Percentiles rank a stretch among this genome's conserved stretches.
These are phyloP conservation scores for Diaporthe velutina DNA, from an alignment of 2,329 filamentous ascomycete species.

Conservation along the genomic window DNA sequence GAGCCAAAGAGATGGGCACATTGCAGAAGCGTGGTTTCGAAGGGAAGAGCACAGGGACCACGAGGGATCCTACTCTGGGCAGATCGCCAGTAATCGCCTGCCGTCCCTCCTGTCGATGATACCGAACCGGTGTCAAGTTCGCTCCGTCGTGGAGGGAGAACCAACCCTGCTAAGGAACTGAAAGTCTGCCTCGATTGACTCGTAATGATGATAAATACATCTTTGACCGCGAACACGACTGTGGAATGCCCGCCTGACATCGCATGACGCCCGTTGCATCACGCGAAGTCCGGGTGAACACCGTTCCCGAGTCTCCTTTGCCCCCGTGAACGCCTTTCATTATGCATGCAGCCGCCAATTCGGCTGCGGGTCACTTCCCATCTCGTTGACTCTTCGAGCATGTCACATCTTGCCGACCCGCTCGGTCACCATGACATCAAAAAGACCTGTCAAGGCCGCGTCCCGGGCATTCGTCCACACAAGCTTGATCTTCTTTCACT, in stretches of 20 bases:
- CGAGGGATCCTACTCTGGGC: neutral
- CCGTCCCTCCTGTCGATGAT: slow-evolving; percentile 27
- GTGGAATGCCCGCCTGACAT: neutral
- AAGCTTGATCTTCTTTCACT: neutral
- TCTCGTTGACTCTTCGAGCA: neutral
- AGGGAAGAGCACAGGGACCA: neutral
- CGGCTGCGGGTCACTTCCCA: neutral
- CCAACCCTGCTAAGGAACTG: slow-evolving; percentile 2
- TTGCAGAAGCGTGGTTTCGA: slow-evolving; percentile 20
- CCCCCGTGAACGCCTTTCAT: slow-evolving; percentile 39
- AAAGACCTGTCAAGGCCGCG: neutral
- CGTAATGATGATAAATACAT: slow-evolving; percentile 37
- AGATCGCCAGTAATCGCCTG: slow-evolving; percentile 11
- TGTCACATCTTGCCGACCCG: slow-evolving; percentile 3
- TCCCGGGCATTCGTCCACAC: neutral
- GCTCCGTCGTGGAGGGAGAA: neutral
- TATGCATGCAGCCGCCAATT: slow-evolving; percentile 35
- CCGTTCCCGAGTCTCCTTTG: slow-evolving; percentile 23
- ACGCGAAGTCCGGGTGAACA: slow-evolving; percentile 14
- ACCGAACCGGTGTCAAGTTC: slow-evolving; percentile 30
- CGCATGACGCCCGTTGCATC: slow-evolving; percentile 29
- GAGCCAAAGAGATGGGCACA: neutral
- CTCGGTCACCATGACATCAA: slow-evolving; percentile 22
- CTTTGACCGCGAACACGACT: slow-evolving; percentile 8
- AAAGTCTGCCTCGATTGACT: slow-evolving; percentile 32